Evolutionary conservation across 352 stramenopile species (phyloP), one percentile per base, ranked within the genome.

Genomic region (Pythium brassicae): DNA sequence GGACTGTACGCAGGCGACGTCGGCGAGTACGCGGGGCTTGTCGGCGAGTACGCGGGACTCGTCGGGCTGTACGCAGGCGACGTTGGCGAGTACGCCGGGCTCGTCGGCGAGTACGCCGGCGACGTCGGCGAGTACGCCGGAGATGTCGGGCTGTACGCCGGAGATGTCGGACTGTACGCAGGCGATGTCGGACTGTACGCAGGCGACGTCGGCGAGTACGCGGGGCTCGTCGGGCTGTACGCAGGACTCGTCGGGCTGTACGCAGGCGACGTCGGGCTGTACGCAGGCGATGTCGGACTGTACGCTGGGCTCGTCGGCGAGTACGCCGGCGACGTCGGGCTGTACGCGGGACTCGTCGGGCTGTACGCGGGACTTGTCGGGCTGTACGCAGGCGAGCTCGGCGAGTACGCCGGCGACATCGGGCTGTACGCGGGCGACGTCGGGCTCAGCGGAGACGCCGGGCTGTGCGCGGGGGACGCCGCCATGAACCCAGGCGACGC

Each of bases 1-100:
- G 70, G 76, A 23, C 63, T 77, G 72, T 98, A 98, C 15, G 87
- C 91, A 25, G 94, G 92, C n/a, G 71, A 84, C 69, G 84, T 87
- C 19, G 78, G 73, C 23, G 66, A 86, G 68, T 97, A 98, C 19
- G 87, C 88, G 25, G 92, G 92, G 6, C 66, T 90, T 14, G 87
- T 86, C 10, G 89, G 75, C 45, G 72, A 85, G 35, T 55, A 55
- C 3, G 50, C 53, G 5, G 78, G 78, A 0, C 63, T 77, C 46
- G 83, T 84, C 32, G 79, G 85, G 42, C 55, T 81, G 65, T 86
- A 83, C n/a, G 89, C 90, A 19, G 93, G 87, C 22, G 69, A 89
- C 10, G 88, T 97, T 29, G 91, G 87, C 4, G 50, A 80, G 63
- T 98, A 98, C 0, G 87, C 89, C 20, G 95, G 94, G 26, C 69